Evolutionary conservation across 2,329 filamentous ascomycete species (phyloP), one percentile per base, ranked within the genome.

Genomic region (Trichophyton simii): DNA sequence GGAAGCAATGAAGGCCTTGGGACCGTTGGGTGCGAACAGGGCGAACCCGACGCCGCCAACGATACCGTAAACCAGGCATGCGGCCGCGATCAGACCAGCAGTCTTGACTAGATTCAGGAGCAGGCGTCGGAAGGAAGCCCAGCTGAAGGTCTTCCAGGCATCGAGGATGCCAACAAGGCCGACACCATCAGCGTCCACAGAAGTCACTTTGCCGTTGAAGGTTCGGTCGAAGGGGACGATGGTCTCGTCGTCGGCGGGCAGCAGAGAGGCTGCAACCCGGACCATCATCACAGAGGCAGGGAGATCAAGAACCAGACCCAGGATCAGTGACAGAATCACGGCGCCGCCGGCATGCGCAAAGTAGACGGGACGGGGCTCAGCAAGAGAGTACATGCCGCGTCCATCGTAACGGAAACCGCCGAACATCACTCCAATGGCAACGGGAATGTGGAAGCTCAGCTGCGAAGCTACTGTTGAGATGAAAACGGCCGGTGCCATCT

Each of bases 141-240:
- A 83, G 71, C 86, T 83, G 73, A 96, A 91, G 41, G 84, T 88
- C 68, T 79, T 81, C 88, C 90, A 91, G 0, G 90, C 91, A 68
- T 92, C 87, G 58, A 82, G 72, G 69, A 92, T 81, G 46, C 87
- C 83, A 64, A 89, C 80, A 66, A 83, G 85, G 66, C 89, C 88
- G 65, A 80, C 82, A 60, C 87, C 89, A 63, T 84, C 86, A n/a
- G 90, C 78, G 58, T 90, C 80, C 63, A 83, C 82, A n/a, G 88
- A 85, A 65, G 87, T 83, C 31, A 92, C 83, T 71, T 85, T 87
- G 67, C 89, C 89, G 65, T 82, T 83, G 69, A 95, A 95, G 34
- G 86, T 87, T 66, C 91, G 88, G 78, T 97, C 92, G 69, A 97
- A 96, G 36, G 89, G 87, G 41, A 97, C 86, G 65, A 96, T 88